Conservation (phyloP, 2,329 filamentous ascomycete genomes). For the Chrysoporthe puriensis region DNA sequence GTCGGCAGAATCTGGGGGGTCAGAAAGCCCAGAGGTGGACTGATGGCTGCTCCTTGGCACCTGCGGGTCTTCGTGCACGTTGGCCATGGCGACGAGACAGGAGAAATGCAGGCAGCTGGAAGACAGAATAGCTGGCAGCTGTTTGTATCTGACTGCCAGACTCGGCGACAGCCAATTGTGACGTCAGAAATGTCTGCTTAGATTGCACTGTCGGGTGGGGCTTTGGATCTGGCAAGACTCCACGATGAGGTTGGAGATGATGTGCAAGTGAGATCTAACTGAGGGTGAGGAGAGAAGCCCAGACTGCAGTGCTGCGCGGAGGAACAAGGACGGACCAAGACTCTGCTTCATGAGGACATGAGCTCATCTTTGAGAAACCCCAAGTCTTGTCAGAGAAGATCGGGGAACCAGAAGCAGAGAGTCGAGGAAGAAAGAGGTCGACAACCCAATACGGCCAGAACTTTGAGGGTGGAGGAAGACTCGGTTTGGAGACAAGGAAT, state of each 20-base stretch:
- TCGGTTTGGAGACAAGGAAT: background rate
- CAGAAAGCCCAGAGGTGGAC: conserved; percentile 21
- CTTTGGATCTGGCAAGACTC: background rate
- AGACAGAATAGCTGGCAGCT: background rate
- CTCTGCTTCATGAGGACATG: background rate
- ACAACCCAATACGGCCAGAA: background rate
- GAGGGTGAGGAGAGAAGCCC: conserved; percentile 4
- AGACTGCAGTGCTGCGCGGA: background rate
- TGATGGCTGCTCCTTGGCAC: conserved; percentile 21
- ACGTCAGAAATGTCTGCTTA: background rate
- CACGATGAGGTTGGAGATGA: background rate
- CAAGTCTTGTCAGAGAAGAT: background rate
- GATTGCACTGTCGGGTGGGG: background rate
- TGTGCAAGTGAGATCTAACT: background rate
- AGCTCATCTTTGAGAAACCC: background rate
- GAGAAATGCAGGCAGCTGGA: background rate
- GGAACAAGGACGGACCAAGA: background rate
- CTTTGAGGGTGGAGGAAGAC: background rate
- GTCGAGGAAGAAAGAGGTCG: background rate
- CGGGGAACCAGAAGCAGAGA: background rate
- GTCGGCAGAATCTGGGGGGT: conserved; percentile 19
- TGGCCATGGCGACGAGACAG: conserved; percentile 7
- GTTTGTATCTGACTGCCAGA: background rate
- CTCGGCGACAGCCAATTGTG: background rate
- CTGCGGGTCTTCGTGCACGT: background rate